Percentiles rank a stretch among this genome's conserved stretches.
These are phyloP conservation scores for Plasmodium sp. DNA, from an alignment of 169 alveolate species.

Conservation along the genomic window DNA sequence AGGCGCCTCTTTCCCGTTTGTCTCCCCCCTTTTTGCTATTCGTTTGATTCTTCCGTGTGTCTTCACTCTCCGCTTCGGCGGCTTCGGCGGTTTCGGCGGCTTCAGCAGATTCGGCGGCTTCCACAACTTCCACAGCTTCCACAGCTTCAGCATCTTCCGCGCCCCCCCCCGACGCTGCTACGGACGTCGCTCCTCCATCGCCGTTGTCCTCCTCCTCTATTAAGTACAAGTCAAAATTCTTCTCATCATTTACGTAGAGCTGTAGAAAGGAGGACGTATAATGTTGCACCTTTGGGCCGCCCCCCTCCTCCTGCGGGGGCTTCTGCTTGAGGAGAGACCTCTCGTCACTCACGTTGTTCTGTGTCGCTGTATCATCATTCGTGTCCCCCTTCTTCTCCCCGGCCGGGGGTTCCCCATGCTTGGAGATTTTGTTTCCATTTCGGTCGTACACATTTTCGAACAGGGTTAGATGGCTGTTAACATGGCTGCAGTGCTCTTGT, in stretches of 20 bases:
- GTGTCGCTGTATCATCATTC: background rate
- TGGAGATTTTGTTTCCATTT: slow-evolving; percentile 12
- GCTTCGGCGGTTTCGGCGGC: background rate
- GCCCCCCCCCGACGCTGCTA: background rate
- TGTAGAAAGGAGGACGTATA: slow-evolving; percentile 22
- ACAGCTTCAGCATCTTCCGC: background rate
- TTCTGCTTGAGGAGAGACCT: slow-evolving; percentile 12
- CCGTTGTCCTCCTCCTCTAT: slow-evolving; percentile 29
- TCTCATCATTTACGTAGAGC: slow-evolving; percentile 1
- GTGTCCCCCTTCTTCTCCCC: background rate
- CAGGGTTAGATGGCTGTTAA: background rate
- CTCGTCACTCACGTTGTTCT: slow-evolving; percentile 3
- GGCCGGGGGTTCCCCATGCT: background rate
- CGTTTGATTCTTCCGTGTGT: background rate
- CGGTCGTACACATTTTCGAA: slow-evolving; percentile 66
- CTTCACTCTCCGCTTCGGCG: background rate
- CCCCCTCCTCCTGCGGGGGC: background rate
- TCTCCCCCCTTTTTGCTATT: background rate
- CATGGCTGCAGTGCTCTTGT: slow-evolving; percentile 2
- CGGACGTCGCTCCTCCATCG: background rate
- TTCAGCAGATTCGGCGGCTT: background rate
- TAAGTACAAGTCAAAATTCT: slow-evolving; percentile 46
- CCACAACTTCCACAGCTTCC: background rate
- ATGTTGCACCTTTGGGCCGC: slow-evolving; percentile 16
- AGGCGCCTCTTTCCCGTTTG: background rate